Conservation (phyloP, 1,139 yeast genomes). For the Taiozyma onychis region DNA sequence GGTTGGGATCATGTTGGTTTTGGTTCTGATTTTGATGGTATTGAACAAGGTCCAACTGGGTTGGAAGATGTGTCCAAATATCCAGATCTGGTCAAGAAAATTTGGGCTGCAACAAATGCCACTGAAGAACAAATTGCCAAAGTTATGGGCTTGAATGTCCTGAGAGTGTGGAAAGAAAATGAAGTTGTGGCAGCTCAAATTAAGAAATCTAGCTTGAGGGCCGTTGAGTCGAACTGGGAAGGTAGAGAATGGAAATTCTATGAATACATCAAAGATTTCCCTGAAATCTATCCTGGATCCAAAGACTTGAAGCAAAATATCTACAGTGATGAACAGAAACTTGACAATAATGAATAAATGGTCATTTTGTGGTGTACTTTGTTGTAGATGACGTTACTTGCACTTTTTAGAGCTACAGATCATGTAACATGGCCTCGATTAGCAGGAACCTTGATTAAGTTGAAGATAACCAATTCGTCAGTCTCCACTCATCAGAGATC, state of each 20-base stretch:
- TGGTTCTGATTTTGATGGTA: slow-evolving; percentile 52
- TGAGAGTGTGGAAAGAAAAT: slow-evolving; percentile 44
- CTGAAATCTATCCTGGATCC: slow-evolving; percentile 37
- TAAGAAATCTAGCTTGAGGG: slow-evolving; percentile 17
- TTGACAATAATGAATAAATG: slow-evolving; percentile 7
- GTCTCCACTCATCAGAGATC: too few species aligned
- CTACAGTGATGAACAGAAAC: slow-evolving; percentile 6
- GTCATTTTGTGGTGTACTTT: not conserved
- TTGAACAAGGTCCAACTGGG: slow-evolving; percentile 42
- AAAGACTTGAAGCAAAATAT: slow-evolving; percentile 6
- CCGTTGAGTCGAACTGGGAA: slow-evolving; percentile 39
- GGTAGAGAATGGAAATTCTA: slow-evolving; percentile 37
- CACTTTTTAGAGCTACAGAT: too few species aligned
- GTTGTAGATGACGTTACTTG: not conserved
- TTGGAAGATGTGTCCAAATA: slow-evolving; percentile 49
- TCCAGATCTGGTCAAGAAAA: slow-evolving; percentile 39
- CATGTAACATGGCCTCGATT: too few species aligned
- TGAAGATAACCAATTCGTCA: too few species aligned
- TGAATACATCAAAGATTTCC: slow-evolving; percentile 29
- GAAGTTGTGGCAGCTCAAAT: slow-evolving; percentile 32
- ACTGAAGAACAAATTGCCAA: slow-evolving; percentile 37
- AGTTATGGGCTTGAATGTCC: slow-evolving; percentile 43
- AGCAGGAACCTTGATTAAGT: too few species aligned
- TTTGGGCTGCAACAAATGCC: slow-evolving; percentile 37
- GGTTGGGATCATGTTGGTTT: slow-evolving; percentile 54